These are phyloP conservation scores for Chytriomyces sp. DNA, from an alignment of 192 early-diverging fungal species.

Conservation along the genomic window DNA sequence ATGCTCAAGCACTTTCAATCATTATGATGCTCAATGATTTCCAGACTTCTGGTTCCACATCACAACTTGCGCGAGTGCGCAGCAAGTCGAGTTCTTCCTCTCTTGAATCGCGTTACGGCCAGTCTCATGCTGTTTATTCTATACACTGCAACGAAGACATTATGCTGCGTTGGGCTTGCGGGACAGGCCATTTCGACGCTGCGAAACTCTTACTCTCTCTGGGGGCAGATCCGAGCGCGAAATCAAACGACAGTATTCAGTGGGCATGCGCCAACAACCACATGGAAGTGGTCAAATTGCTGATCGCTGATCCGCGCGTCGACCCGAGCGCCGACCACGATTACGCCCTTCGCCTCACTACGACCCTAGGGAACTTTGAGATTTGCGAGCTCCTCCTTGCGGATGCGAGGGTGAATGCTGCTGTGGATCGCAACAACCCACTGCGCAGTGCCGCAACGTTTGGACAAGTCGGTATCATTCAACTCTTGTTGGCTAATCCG, in stretches of 20 bases:
- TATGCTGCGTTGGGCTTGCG: neutral
- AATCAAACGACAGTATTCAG: neutral
- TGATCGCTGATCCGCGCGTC: neutral
- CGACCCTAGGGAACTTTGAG: neutral
- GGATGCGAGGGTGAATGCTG: neutral
- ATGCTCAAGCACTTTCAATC: too few relatives aligned
- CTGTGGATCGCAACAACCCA: neutral
- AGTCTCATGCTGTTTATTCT: neutral
- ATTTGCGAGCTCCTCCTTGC: neutral
- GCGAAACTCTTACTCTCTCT: neutral
- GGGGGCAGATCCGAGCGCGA: neutral
- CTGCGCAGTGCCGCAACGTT: neutral
- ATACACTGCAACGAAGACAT: neutral
- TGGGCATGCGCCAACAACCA: constrained; percentile 1
- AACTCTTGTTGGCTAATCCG: neutral
- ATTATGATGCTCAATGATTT: too few relatives aligned
- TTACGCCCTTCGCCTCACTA: neutral
- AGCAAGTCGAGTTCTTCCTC: neutral
- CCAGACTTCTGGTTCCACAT: neutral
- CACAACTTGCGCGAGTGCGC: neutral
- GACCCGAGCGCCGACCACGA: constrained; percentile 13
- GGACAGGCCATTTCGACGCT: neutral
- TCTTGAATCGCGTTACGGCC: neutral
- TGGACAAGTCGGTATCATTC: neutral
- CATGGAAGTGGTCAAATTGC: neutral